phyloP scores from a whole-genome alignment of 768 basidiomycete species.

The Austroboletus eburneus region DNA sequence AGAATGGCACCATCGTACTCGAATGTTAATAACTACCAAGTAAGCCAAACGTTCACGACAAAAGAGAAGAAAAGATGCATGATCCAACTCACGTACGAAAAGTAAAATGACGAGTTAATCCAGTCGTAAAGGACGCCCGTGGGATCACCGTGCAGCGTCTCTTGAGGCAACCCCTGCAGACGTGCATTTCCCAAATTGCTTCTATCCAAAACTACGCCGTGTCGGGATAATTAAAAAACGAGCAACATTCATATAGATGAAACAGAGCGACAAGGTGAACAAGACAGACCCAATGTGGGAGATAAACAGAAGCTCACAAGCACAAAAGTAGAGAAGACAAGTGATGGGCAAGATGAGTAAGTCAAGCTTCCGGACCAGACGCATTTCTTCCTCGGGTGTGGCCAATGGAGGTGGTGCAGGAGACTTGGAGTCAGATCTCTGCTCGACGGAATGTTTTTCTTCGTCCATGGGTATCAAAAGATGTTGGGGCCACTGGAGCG shows the following conservation, averaged over 20 bases:
- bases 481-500: no score
- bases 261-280: not conserved
- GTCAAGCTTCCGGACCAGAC: slow-evolving; percentile 37
- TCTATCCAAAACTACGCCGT: slow-evolving; percentile 62
- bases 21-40: no score
- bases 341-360: slow-evolving; percentile 44
- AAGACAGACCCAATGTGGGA: not conserved
- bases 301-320: slow-evolving; percentile 47
- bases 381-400: slow-evolving; percentile 32
- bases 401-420: slow-evolving; percentile 14
- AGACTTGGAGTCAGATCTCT: not conserved
- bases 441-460: slow-evolving; percentile 11
- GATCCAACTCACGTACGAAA: slow-evolving; percentile 57
- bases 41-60: not conserved
- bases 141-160: slow-evolving; percentile 62
- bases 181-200: slow-evolving; percentile 78
- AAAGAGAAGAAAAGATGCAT: not conserved
- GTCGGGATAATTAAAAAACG: no score
- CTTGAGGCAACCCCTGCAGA: slow-evolving; percentile 65
- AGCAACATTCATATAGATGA: not conserved
- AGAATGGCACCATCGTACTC: no score
- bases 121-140: slow-evolving; percentile 66
- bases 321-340: slow-evolving; percentile 70
- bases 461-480: slow-evolving; percentile 13
- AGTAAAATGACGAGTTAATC: slow-evolving; percentile 74